phyloP scores from a whole-genome alignment of 768 basidiomycete species.

The Termitomyces sp. region DNA sequence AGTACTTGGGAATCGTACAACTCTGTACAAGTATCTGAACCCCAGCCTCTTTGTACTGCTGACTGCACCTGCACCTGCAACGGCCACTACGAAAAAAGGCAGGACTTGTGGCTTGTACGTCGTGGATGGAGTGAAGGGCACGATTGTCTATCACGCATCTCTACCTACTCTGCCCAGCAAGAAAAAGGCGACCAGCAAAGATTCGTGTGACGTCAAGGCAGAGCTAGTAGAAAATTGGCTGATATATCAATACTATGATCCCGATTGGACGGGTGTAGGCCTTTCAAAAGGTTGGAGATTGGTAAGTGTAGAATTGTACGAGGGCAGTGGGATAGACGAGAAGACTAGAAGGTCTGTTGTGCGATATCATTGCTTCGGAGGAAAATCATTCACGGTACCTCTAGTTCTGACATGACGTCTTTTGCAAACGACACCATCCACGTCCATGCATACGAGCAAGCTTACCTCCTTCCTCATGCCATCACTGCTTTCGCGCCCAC shows the following conservation, averaged over 20 bases:
- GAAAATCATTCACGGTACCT: not conserved
- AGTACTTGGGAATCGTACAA: slow-evolving; percentile 83
- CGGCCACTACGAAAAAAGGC: slow-evolving; percentile 6
- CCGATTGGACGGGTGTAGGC: slow-evolving; percentile 39
- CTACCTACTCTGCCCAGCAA: slow-evolving; percentile 38
- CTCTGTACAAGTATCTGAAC: slow-evolving; percentile 94
- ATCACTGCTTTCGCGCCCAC: slow-evolving; percentile 74
- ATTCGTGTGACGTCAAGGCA: slow-evolving; percentile 63
- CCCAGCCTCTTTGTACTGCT: slow-evolving; percentile 69
- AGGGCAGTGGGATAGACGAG: slow-evolving; percentile 64
- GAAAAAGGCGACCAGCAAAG: slow-evolving; percentile 19
- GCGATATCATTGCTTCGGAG: not conserved
- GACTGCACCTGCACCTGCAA: slow-evolving; percentile 36
- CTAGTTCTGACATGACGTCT: slow-evolving; percentile 43
- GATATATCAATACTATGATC: slow-evolving; percentile 83
- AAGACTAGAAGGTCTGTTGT: slow-evolving; percentile 65
- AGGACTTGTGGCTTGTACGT: slow-evolving; percentile 65
- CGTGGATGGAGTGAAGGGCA: slow-evolving; percentile 79
- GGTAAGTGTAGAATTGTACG: slow-evolving; percentile 87
- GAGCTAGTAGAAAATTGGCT: slow-evolving; percentile 88
- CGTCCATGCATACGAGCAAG: slow-evolving; percentile 60
- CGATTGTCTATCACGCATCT: slow-evolving; percentile 61
- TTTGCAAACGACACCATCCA: slow-evolving; percentile 49
- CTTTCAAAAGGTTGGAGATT: slow-evolving; percentile 67
- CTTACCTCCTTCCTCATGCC: slow-evolving; percentile 66